Evolutionary conservation across 768 basidiomycete genomes (phyloP).

Genomic region (Imleria badia): DNA sequence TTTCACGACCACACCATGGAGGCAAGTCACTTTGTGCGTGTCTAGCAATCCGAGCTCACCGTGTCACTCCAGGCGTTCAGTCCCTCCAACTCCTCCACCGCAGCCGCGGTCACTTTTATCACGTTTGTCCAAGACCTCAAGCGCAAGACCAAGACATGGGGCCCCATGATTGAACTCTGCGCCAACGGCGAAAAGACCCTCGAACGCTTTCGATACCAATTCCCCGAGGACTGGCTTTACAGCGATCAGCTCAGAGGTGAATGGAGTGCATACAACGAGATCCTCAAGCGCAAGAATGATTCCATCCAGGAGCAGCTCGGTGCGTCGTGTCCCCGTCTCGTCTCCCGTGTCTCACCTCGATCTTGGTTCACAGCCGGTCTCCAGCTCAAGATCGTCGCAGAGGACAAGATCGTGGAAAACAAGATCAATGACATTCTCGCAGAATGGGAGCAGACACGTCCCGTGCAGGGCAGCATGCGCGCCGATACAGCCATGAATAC

Average conservation of each 20-base stretch:
- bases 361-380: slow-evolving; percentile 65
- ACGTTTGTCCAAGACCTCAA: slow-evolving; percentile 99
- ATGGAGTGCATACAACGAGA: slow-evolving; percentile 99
- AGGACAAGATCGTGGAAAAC: slow-evolving; percentile 97
- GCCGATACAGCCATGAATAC: slow-evolving; percentile 96
- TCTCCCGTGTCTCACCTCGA: slow-evolving; percentile 4
- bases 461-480: slow-evolving; percentile 94
- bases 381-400: slow-evolving; percentile 99
- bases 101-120: slow-evolving; percentile 97
- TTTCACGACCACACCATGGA: slow-evolving; percentile 29
- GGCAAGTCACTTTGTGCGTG: slow-evolving; percentile 12
- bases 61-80: slow-evolving; percentile 53
- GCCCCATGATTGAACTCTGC: slow-evolving; percentile 93
- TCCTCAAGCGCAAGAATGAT: slow-evolving; percentile 95
- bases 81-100: slow-evolving; percentile 88
- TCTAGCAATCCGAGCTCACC: slow-evolving; percentile 3
- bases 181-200: slow-evolving; percentile 95
- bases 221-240: slow-evolving; percentile 97
- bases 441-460: slow-evolving; percentile 96
- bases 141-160: slow-evolving; percentile 95
- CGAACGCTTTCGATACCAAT: slow-evolving; percentile 95
- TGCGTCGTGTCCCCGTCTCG: slow-evolving; percentile 36
- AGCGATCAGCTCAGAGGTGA: slow-evolving; percentile 96
- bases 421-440: slow-evolving; percentile 87
- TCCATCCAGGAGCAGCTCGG: slow-evolving; percentile 98